A percentile compares a stretch with the other conserved stretches of the same genome.
Conservation (phyloP, 169 alveolate genomes). For the Plasmodium gaboni region DNA sequence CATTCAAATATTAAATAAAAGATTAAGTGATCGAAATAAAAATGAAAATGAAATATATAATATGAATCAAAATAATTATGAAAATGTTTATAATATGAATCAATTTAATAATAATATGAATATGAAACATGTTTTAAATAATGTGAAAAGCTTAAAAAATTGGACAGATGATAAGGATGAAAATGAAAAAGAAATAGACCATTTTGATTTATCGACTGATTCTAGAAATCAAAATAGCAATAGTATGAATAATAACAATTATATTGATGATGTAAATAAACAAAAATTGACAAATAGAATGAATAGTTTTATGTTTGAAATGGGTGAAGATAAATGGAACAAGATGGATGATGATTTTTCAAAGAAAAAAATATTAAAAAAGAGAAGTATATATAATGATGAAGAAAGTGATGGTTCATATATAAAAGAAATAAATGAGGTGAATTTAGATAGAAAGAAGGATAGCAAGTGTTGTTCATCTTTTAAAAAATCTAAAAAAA, state of each 20-base stretch:
- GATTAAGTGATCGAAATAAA: neutral
- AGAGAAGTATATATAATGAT: constrained; percentile 3
- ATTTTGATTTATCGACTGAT: neutral
- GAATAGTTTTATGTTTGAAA: neutral
- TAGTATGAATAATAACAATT: neutral
- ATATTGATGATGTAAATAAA: too few species aligned
- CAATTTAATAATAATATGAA: too few species aligned
- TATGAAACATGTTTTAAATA: neutral
- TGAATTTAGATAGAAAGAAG: constrained; percentile 13
- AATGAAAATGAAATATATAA: neutral
- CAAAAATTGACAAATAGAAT: too few species aligned
- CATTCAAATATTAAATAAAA: neutral
- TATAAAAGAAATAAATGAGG: constrained; percentile 21
- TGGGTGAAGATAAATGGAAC: neutral
- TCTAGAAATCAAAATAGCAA: neutral
- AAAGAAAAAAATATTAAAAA: neutral
- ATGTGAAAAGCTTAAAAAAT: neutral
- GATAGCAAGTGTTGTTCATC: constrained; percentile 24
- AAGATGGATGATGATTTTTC: constrained; percentile 2
- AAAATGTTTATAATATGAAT: too few species aligned
- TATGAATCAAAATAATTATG: too few species aligned
- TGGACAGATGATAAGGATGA: constrained; percentile 3
- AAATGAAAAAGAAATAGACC: neutral
- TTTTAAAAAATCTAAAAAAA: neutral
- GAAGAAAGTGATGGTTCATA: constrained; percentile 36